phyloP scores from a whole-genome alignment of 2,329 filamentous ascomycete species.

The Stenocarpella maydis region DNA sequence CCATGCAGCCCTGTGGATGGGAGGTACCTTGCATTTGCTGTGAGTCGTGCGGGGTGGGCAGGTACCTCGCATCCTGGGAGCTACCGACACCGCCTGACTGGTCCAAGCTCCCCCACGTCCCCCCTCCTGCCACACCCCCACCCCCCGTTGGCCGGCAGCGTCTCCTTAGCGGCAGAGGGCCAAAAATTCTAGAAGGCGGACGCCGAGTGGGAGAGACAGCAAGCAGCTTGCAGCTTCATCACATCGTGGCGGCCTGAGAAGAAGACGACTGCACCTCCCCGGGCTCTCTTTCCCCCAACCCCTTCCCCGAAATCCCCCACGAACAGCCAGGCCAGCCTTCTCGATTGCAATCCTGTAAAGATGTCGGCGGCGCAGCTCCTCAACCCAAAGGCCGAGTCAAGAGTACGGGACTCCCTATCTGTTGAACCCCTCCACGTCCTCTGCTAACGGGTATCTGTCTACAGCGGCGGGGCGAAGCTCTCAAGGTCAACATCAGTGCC shows the following conservation, averaged over 20 bases:
- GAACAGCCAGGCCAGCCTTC: neutral
- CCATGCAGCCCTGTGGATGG: conserved; percentile 8
- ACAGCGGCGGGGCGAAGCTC: conserved; percentile 94
- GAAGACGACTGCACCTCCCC: conserved; percentile 13
- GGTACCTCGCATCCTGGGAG: conserved; percentile 2
- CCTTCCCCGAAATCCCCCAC: neutral
- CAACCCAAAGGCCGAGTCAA: conserved; percentile 98
- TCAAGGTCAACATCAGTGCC: conserved; percentile 95
- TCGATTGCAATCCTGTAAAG: conserved; percentile 36
- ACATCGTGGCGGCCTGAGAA: conserved; percentile 14
- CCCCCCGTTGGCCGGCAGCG: conserved; percentile 14
- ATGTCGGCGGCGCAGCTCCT: conserved; percentile 99
- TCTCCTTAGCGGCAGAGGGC: conserved; percentile 25
- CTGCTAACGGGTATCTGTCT: conserved; percentile 46
- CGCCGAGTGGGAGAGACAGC: conserved; percentile 2
- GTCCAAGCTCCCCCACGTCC: conserved; percentile 19
- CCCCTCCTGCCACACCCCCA: neutral
- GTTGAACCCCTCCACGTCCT: conserved; percentile 44
- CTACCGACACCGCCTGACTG: conserved; percentile 18
- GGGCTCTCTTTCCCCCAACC: neutral
- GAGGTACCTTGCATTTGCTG: conserved; percentile 6
- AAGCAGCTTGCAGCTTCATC: conserved; percentile 20
- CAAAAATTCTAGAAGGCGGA: conserved; percentile 31
- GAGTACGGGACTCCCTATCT: conserved; percentile 66
- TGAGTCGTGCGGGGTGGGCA: neutral